Conservation (phyloP, 768 basidiomycete genomes). For the Pleurotus tuber-regium region DNA sequence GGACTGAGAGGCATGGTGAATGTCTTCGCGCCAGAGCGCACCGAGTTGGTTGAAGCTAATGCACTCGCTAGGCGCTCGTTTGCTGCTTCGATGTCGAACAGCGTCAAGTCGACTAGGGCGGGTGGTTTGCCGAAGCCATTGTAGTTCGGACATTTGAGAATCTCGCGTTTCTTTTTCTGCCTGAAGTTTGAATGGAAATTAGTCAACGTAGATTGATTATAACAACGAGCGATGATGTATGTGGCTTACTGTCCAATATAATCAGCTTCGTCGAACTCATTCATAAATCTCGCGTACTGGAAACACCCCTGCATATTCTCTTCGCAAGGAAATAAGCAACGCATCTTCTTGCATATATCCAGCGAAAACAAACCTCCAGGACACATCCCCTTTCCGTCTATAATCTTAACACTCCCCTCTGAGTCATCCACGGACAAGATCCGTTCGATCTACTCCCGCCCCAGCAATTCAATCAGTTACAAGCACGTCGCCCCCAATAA, state of each 20-base stretch:
- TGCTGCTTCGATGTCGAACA: conserved; percentile 23
- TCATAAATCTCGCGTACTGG: conserved; percentile 19
- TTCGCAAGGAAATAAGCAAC: conserved; percentile 2
- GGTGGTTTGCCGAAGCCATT: conserved; percentile 22
- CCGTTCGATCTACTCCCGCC: conserved; percentile 7
- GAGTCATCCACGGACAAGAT: conserved; percentile 26
- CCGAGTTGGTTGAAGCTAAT: conserved; percentile 22
- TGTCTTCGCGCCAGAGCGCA: conserved; percentile 24
- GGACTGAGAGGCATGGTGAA: conserved; percentile 22
- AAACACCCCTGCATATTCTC: conserved; percentile 26
- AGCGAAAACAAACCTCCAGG: conserved; percentile 20
- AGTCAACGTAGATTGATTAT: not conserved
- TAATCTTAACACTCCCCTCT: conserved; percentile 24
- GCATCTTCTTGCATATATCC: not conserved
- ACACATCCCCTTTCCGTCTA: conserved; percentile 18
- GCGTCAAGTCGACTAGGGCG: conserved; percentile 20
- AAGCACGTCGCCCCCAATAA: no score
- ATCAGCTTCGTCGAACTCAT: conserved; percentile 17
- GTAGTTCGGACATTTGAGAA: conserved; percentile 27
- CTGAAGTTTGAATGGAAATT: conserved; percentile 6
- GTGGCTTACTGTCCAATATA: conserved; percentile 7
- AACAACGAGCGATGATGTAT: not conserved
- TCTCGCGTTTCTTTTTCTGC: conserved; percentile 25
- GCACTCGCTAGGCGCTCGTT: conserved; percentile 21
- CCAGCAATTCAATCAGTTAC: not conserved